Conservation (phyloP, 306 rosid species). For the Quercus wislizeni region DNA sequence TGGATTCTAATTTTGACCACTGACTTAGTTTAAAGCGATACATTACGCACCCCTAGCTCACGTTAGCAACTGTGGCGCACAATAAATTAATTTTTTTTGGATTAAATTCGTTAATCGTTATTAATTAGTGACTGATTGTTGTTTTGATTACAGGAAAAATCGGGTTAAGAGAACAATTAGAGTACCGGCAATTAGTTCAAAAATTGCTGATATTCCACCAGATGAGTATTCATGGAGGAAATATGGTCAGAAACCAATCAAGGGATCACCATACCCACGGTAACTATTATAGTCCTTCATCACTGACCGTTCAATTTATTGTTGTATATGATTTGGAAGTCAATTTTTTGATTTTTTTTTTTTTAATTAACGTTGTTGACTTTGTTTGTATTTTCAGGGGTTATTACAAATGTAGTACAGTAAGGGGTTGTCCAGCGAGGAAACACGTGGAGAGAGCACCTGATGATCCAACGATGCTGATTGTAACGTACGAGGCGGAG, state of each 20-base stretch:
- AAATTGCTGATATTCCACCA: conserved; percentile 84
- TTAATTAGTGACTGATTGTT: no score
- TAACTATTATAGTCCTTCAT: conserved; percentile 9
- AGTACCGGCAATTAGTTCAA: conserved; percentile 82
- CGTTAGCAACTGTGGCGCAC: no score
- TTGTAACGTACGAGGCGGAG: conserved; percentile 89
- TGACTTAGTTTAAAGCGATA: conserved; percentile 1
- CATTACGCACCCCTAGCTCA: no score
- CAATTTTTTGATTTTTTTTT: background rate
- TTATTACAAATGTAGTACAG: conserved; percentile 76
- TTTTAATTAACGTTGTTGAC: background rate
- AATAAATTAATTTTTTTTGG: background rate
- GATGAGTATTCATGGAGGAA: conserved; percentile 94
- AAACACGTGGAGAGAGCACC: conserved; percentile 87
- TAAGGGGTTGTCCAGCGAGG: conserved; percentile 86
- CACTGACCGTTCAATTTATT: background rate
- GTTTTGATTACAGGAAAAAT: conserved; percentile 47
- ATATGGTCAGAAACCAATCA: conserved; percentile 94
- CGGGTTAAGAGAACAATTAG: conserved; percentile 69
- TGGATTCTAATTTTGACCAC: conserved; percentile 10
- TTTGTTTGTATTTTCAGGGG: conserved; percentile 39
- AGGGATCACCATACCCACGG: conserved; percentile 91
- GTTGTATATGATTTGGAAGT: background rate
- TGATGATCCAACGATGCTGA: conserved; percentile 78
- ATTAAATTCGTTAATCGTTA: background rate